These are phyloP conservation scores for Calonectria crousiana DNA, from an alignment of 2,329 filamentous ascomycete species.

Conservation along the genomic window DNA sequence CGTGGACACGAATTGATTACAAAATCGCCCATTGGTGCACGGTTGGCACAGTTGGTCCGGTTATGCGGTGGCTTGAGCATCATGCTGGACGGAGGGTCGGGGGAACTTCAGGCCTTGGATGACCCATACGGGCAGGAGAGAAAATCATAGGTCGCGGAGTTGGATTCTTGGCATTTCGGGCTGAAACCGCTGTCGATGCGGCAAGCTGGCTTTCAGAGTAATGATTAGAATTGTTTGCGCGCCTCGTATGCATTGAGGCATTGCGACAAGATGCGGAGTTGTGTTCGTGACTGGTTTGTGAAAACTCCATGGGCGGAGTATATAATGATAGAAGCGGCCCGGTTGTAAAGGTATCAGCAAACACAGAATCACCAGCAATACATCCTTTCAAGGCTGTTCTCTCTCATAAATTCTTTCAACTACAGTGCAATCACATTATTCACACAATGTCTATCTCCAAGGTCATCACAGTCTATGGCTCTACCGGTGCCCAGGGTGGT, in stretches of 20 bases:
- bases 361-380: slow-evolving; percentile 14
- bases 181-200: background rate
- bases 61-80: background rate
- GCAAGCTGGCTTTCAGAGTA: background rate
- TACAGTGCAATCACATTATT: background rate
- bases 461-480: slow-evolving; percentile 48
- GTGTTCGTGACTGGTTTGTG: background rate
- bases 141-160: slow-evolving; percentile 25
- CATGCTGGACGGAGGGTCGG: slow-evolving; percentile 25
- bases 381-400: background rate
- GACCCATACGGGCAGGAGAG: slow-evolving; percentile 25
- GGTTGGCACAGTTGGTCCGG: slow-evolving; percentile 20
- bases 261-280: slow-evolving; percentile 14
- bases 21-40: slow-evolving; percentile 16
- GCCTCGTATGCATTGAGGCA: background rate
- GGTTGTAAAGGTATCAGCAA: slow-evolving; percentile 23
- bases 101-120: slow-evolving; percentile 23
- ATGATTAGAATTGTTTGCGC: slow-evolving; percentile 28
- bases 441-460: slow-evolving; percentile 42
- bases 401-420: background rate
- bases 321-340: slow-evolving; percentile 25
- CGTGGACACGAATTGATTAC: slow-evolving; percentile 31
- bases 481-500: slow-evolving; percentile 48
- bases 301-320: slow-evolving; percentile 11
- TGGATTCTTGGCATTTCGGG: slow-evolving; percentile 8